These are phyloP conservation scores for Sporothrix protearum DNA, from an alignment of 2,329 filamentous ascomycete species.

Conservation along the genomic window DNA sequence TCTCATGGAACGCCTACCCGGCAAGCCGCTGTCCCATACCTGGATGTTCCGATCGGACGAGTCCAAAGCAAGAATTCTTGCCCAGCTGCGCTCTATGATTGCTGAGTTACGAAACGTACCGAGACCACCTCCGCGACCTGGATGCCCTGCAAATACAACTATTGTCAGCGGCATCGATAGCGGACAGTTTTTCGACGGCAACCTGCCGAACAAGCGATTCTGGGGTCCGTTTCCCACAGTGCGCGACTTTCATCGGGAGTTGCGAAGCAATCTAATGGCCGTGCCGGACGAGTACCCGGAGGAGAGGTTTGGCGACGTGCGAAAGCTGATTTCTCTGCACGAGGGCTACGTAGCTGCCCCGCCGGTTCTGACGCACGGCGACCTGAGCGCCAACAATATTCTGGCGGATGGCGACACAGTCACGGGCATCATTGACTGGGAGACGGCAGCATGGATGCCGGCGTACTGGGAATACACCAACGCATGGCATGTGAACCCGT, in stretches of 20 bases:
- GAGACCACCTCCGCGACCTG: neutral
- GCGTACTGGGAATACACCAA: slow-evolving; percentile 24
- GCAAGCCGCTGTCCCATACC: slow-evolving; percentile 25
- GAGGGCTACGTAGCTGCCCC: neutral
- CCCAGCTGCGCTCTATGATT: neutral
- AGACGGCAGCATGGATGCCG: slow-evolving; percentile 19
- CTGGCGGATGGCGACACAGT: slow-evolving; percentile 17
- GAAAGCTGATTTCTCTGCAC: slow-evolving; percentile 5
- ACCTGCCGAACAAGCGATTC: slow-evolving; percentile 20
- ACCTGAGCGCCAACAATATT: slow-evolving; percentile 21
- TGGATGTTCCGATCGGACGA: slow-evolving; percentile 22
- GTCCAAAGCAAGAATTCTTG: neutral
- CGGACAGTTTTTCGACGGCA: slow-evolving; percentile 33
- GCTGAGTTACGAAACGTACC: neutral
- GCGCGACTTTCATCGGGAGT: neutral
- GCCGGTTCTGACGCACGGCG: slow-evolving; percentile 22
- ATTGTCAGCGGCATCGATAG: slow-evolving; percentile 31
- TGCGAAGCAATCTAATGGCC: neutral
- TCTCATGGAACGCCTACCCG: slow-evolving; percentile 42
- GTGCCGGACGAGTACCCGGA: neutral
- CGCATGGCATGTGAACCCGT: slow-evolving; percentile 19
- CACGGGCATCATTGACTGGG: slow-evolving; percentile 23
- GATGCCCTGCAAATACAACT: neutral
- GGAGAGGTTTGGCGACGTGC: neutral
- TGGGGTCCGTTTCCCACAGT: slow-evolving; percentile 8